phyloP scores from a whole-genome alignment of 225 moss, liverwort and hornwort genomes.

The Sphagnum tenellum region DNA sequence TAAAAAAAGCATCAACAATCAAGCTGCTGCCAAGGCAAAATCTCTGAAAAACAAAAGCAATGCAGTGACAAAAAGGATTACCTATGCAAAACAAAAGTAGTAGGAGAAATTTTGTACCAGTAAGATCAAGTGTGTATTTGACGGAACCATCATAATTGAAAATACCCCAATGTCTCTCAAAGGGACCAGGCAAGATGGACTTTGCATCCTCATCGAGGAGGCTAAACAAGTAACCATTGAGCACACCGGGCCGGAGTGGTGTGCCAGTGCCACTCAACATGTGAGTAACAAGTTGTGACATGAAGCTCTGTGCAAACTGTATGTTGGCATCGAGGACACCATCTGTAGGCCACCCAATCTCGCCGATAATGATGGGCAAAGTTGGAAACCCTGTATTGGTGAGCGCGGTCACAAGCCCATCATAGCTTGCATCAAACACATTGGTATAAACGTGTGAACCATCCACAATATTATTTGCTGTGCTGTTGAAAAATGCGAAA shows the following conservation, averaged over 20 bases:
- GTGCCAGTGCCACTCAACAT: constrained; percentile 44
- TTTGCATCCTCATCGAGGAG: constrained; percentile 81
- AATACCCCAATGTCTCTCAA: constrained; percentile 83
- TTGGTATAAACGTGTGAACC: constrained; percentile 38
- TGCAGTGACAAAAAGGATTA: too few relatives aligned
- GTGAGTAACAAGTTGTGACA: constrained; percentile 54
- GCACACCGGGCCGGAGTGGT: constrained; percentile 41
- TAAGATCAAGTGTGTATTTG: constrained; percentile 65
- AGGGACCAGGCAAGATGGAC: constrained; percentile 55
- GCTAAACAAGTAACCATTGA: constrained; percentile 60
- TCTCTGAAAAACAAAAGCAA: background rate
- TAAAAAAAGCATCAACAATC: background rate
- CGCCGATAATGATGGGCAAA: constrained; percentile 72
- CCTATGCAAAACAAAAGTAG: too few relatives aligned
- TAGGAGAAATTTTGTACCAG: constrained; percentile 20
- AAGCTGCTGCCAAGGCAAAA: background rate
- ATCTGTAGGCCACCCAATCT: constrained; percentile 97
- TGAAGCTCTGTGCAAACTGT: constrained; percentile 52
- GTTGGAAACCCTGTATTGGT: constrained; percentile 38
- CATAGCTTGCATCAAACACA: constrained; percentile 85
- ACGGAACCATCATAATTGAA: constrained; percentile 67
- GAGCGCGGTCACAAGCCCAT: constrained; percentile 63
- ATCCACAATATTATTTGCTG: constrained; percentile 12
- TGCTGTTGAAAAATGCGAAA: constrained; percentile 58
- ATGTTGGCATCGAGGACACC: constrained; percentile 46